phyloP scores from a whole-genome alignment of 2,329 filamentous ascomycete genomes.

The Stemphylium beticola region DNA sequence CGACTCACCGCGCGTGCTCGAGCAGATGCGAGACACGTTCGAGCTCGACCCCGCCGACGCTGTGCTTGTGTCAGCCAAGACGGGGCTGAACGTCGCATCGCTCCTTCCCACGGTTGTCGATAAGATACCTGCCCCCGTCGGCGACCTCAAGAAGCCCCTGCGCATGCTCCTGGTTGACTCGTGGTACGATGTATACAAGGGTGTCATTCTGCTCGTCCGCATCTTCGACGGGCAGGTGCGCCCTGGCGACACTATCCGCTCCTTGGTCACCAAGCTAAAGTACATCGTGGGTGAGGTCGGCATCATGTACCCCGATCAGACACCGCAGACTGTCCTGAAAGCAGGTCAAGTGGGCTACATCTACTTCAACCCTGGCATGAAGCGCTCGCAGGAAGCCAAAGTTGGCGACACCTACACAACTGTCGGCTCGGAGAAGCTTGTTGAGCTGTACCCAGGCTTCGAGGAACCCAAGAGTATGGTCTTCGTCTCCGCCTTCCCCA shows the following conservation, averaged over 20 bases:
- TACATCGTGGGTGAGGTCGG: slow-evolving; percentile 96
- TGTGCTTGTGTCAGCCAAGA: slow-evolving; percentile 88
- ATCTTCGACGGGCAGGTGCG: slow-evolving; percentile 87
- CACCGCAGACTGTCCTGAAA: slow-evolving; percentile 77
- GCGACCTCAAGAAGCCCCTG: slow-evolving; percentile 74
- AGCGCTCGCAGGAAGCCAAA: slow-evolving; percentile 92
- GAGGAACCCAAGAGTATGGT: slow-evolving; percentile 99
- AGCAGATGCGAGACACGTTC: slow-evolving; percentile 85
- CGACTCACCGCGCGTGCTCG: slow-evolving; percentile 82
- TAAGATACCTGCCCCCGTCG: slow-evolving; percentile 79
- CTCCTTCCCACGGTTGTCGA: slow-evolving; percentile 86
- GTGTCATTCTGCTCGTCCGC: slow-evolving; percentile 87
- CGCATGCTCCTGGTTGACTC: slow-evolving; percentile 92
- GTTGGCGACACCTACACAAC: slow-evolving; percentile 94
- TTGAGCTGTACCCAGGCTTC: slow-evolving; percentile 87
- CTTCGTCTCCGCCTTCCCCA: slow-evolving; percentile 95
- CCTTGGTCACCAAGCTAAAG: slow-evolving; percentile 84
- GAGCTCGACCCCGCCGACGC: slow-evolving; percentile 81
- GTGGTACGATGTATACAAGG: slow-evolving; percentile 97
- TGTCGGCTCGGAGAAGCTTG: slow-evolving; percentile 74
- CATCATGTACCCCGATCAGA: slow-evolving; percentile 91
- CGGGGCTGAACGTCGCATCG: slow-evolving; percentile 83
- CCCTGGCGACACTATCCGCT: slow-evolving; percentile 84
- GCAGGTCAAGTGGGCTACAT: slow-evolving; percentile 97
- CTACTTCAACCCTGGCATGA: slow-evolving; percentile 98